phyloP scores from a whole-genome alignment of 2,329 filamentous ascomycete genomes.

The Colletotrichum sp. region DNA sequence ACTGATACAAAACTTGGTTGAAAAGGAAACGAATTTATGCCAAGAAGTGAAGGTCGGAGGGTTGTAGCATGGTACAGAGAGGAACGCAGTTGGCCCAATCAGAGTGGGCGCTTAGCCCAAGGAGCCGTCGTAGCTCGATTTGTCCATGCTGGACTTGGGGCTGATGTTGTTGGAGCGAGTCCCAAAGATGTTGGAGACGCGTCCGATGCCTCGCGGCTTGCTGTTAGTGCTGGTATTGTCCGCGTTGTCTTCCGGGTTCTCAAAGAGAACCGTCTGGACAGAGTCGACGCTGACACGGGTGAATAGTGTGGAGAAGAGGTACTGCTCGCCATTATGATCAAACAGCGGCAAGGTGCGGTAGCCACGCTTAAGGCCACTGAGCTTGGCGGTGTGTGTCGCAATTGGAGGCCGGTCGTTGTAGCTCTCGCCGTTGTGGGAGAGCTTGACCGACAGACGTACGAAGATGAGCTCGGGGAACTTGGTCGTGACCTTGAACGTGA shows the following conservation, averaged over 20 bases:
- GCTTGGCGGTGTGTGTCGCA: slow-evolving; percentile 91
- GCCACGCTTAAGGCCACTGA: slow-evolving; percentile 86
- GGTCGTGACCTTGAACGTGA: slow-evolving; percentile 85
- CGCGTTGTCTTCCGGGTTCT: slow-evolving; percentile 44
- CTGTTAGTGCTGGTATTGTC: slow-evolving; percentile 38
- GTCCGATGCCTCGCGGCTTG: slow-evolving; percentile 62
- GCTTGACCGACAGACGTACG: slow-evolving; percentile 90
- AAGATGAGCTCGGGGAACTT: slow-evolving; percentile 94
- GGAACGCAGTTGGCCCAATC: neutral
- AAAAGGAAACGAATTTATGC: slow-evolving; percentile 11
- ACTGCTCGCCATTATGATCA: slow-evolving; percentile 88
- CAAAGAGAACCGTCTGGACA: slow-evolving; percentile 61
- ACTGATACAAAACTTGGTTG: slow-evolving; percentile 19
- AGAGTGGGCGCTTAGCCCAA: neutral
- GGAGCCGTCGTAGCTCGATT: slow-evolving; percentile 48
- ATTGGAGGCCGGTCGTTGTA: slow-evolving; percentile 71
- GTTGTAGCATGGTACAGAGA: neutral
- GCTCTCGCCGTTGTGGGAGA: slow-evolving; percentile 77
- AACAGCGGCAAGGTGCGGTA: slow-evolving; percentile 91
- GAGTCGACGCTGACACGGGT: slow-evolving; percentile 78
- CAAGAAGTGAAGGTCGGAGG: slow-evolving; percentile 12
- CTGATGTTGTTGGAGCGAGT: slow-evolving; percentile 52
- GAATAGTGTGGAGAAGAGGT: slow-evolving; percentile 93
- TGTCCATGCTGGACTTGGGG: slow-evolving; percentile 56
- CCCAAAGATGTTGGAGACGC: slow-evolving; percentile 57